Base-by-base conservation (phyloP, 2,329 filamentous ascomycete genomes). In the Boeremia lycopersici region DNA sequence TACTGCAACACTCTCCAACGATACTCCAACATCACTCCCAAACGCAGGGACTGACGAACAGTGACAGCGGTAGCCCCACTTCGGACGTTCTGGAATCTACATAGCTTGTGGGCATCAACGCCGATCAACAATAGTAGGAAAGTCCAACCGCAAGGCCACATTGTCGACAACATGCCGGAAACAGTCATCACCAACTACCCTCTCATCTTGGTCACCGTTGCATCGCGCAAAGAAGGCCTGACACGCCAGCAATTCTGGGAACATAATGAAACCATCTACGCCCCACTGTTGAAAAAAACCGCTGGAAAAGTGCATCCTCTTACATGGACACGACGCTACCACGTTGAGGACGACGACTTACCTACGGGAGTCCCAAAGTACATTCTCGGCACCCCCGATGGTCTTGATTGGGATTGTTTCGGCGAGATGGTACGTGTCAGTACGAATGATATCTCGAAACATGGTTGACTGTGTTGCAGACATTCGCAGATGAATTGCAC, bases 381-480 rank as follows among this genome's bases (percentile, higher is more conserved):
- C 2, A 48, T 61, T 17, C 44, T 64, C 13, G 60, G 60, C 10
- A 40, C 25, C 4, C 46, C 56, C 26, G 60, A 57, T 6, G 50
- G 48, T n/a, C 34, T 64, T 19, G 61, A 62, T n/a, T 64, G 60
- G 60, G 61, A 64, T 28, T 62, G 60, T 17, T 61, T 59, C 17
- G 55, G 61, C 19, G 56, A 57, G 11, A 64, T 64, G 61, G 51
- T 54, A 41, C 10, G 51, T 41, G 7, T 6, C 25, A 1, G 12
- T 25, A 3, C 11, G 2, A 9, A 15, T 41, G 1, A 2, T 13
- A 10, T 6, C 6, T 6, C 12, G 12, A 12, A 8, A 9, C 1
- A 29, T 8, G 1, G 15, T 25, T 46, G 30, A 46, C 9, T 2
- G 7, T 30, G 6, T 4, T 8, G 5, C n/a, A 54, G 51, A 51